These are phyloP conservation scores for Hemisphaericaspora xylofermentans DNA, from an alignment of 1,139 yeast species.

Conservation along the genomic window DNA sequence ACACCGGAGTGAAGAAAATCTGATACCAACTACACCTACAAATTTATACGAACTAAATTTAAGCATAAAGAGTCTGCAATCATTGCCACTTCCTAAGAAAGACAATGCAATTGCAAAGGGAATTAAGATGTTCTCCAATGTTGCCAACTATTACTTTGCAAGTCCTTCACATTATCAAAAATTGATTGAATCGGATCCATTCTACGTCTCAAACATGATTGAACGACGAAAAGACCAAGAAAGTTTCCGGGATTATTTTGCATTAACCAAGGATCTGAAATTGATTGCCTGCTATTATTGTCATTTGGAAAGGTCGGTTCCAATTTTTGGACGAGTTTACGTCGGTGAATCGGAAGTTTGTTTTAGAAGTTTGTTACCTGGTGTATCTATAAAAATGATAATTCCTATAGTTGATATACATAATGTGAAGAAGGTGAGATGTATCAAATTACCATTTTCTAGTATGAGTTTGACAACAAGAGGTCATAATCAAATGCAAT, in stretches of 20 bases:
- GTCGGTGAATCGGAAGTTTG: constrained; percentile 67
- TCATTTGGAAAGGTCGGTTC: constrained; percentile 68
- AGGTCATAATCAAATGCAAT: constrained; percentile 73
- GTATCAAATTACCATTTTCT: constrained; percentile 48
- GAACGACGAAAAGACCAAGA: constrained; percentile 47
- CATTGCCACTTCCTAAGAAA: background rate
- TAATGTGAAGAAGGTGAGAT: constrained; percentile 50
- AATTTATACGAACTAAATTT: background rate
- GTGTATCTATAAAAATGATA: constrained; percentile 79
- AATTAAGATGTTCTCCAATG: constrained; percentile 32
- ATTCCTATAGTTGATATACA: constrained; percentile 74
- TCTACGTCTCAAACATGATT: constrained; percentile 41
- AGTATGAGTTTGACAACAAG: constrained; percentile 67
- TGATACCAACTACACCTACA: background rate
- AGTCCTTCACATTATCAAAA: constrained; percentile 58
- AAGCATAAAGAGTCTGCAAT: background rate
- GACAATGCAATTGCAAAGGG: constrained; percentile 24
- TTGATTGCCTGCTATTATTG: constrained; percentile 71
- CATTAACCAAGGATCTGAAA: constrained; percentile 50
- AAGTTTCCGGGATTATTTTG: constrained; percentile 65
- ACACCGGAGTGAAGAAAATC: background rate
- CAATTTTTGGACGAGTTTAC: constrained; percentile 81
- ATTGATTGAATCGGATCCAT: constrained; percentile 41
- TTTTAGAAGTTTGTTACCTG: constrained; percentile 78
- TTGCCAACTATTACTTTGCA: constrained; percentile 62